phyloP scores from a whole-genome alignment of 106 monocot genomes.

The Agapanthus africanus region DNA sequence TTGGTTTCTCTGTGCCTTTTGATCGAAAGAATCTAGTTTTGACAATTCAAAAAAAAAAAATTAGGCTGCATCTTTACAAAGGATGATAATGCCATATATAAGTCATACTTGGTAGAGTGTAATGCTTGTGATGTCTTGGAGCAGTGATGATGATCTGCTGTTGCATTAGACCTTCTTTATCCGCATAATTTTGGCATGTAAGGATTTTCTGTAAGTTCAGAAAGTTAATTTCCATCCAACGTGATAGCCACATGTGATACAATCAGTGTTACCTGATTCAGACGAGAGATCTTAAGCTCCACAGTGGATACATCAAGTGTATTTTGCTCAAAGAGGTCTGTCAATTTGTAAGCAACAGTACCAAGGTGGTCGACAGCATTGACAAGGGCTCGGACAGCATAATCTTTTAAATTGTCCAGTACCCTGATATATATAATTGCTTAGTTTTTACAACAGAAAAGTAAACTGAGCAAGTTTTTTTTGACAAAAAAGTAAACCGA shows the following conservation, averaged over 20 bases:
- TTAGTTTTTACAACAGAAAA: neutral
- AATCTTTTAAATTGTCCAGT: constrained; percentile 88
- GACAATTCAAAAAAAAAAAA: constrained; percentile 16
- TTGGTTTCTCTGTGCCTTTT: constrained; percentile 18
- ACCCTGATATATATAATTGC: constrained; percentile 46
- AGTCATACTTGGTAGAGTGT: constrained; percentile 74
- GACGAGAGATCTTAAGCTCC: constrained; percentile 67
- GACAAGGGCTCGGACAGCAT: constrained; percentile 86
- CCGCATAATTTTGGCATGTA: constrained; percentile 67
- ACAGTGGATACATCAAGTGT: constrained; percentile 53
- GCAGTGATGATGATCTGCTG: constrained; percentile 40
- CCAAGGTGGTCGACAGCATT: constrained; percentile 98
- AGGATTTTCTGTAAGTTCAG: constrained; percentile 33
- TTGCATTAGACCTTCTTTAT: constrained; percentile 71
- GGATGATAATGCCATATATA: neutral
- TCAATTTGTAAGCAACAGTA: constrained; percentile 95
- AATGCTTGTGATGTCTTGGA: constrained; percentile 85
- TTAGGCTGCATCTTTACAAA: neutral
- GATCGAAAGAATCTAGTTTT: constrained; percentile 39
- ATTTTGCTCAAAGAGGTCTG: constrained; percentile 88
- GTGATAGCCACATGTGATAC: neutral
- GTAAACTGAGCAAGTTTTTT: no score
- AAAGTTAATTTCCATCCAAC: constrained; percentile 6
- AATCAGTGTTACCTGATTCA: constrained; percentile 66
- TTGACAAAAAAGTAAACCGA: no score